Evolutionary conservation across 140 eudicot species (phyloP).

Genomic region (Flaveria floridana): DNA sequence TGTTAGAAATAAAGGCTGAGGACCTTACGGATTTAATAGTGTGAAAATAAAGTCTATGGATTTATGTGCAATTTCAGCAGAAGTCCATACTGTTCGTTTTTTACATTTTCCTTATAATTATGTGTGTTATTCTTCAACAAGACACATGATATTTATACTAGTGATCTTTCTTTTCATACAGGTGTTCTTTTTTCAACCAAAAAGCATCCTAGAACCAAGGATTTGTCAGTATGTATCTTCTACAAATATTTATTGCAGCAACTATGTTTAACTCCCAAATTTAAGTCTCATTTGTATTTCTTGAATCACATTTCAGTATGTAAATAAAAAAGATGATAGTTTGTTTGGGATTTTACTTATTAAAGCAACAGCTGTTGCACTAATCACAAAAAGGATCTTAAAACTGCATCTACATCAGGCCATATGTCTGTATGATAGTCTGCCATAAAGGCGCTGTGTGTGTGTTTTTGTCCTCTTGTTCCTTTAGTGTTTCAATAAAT

Average conservation of each 20-base stretch:
- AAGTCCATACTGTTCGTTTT: not conserved
- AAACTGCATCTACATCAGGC: not conserved
- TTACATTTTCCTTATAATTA: not conserved
- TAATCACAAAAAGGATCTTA: not conserved
- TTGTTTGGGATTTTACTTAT: not conserved
- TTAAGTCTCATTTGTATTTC: not conserved
- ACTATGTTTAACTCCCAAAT: not conserved
- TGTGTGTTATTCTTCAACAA: not conserved
- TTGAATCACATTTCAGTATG: not conserved
- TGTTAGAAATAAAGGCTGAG: not conserved
- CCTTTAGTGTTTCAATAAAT: not conserved
- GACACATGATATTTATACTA: constrained; percentile 6
- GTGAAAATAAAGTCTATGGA: not conserved
- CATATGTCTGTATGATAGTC: not conserved
- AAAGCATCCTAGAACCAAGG: constrained; percentile 93
- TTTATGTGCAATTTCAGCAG: not conserved
- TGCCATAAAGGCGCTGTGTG: not conserved
- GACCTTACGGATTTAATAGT: not conserved
- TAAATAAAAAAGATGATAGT: not conserved
- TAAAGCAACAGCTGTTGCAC: not conserved
- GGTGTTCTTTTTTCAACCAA: constrained; percentile 87
- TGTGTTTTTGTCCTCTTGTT: not conserved
- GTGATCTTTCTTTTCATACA: constrained; percentile 30
- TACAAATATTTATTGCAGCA: not conserved
- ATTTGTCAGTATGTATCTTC: constrained; percentile 59